Base-by-base conservation (phyloP, 2,329 filamentous ascomycete species). In the Phaeosphaeriaceae sp. region DNA sequence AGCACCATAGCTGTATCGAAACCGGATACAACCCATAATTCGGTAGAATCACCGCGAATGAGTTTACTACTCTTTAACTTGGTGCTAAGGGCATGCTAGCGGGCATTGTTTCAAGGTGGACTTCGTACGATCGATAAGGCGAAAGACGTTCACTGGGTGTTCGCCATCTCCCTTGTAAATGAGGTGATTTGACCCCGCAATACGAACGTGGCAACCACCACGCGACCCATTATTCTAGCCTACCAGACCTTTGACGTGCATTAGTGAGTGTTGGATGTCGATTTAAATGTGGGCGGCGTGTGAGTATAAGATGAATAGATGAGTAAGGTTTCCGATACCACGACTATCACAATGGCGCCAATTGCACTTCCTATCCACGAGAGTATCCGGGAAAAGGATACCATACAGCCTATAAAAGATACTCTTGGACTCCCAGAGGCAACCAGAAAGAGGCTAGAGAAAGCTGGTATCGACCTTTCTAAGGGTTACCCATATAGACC, bases 401-500 rank as follows among this genome's bases (percentile, higher is more conserved):
- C 85, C 12, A 82, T 80, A 6, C 73, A 81, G 51, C 87, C 82
- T 0, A 79, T 74, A 54, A 90, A 89, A 61, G 86, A 89, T 64
- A 85, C 74, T 0, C 76, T 91, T 1, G 79, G 77, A 1, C 75
- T 90, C 6, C 88, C 88, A 2, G 77, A 77, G 8, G 60, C 81
- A 1, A 75, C 87, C 1, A 77, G 79, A 1, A 74, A 79, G 40
- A 80, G 87, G 3, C 77, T 90, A 0, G 82, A 84, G 58, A 89
- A 87, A 53, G 86, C 85, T 0, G 87, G 85, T 1, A 81, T 90
- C 44, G 86, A 91, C 64, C 76, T 90, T 2, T 87, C 85, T 1
- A 74, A 83, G 1, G 88, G 87, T 0, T 90, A 90, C 56, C 88
- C 88, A 0, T 89, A 90, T 60, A 82, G 87, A 0, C 87, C 87